Conservation (phyloP, 129 eudicot genomes). For the Flaveria brownii region DNA sequence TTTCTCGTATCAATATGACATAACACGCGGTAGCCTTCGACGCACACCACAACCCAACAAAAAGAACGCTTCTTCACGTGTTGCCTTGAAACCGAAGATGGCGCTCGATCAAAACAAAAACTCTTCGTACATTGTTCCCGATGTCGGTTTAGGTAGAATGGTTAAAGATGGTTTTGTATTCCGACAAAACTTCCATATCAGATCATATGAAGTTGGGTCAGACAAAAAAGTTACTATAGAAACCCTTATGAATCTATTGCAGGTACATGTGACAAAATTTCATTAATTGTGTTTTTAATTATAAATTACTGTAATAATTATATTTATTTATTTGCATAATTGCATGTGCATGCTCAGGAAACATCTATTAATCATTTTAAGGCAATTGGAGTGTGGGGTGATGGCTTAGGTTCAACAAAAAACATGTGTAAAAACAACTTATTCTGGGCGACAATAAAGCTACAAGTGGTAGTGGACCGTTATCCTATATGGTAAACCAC, state of each 20-base stretch:
- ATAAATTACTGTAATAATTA: too few species aligned
- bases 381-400: constrained; percentile 60
- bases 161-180: background rate
- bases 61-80: background rate
- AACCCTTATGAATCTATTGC: constrained; percentile 14
- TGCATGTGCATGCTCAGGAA: constrained; percentile 53
- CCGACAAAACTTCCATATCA: background rate
- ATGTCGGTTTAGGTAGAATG: background rate
- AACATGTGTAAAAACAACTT: constrained; percentile 78
- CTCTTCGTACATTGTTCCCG: background rate
- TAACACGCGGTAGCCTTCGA: background rate
- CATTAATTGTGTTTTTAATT: too few species aligned
- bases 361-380: constrained; percentile 74
- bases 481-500: constrained; percentile 76
- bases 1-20: background rate
- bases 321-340: background rate
- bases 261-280: background rate
- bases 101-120: background rate
- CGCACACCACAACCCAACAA: background rate
- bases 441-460: constrained; percentile 73
- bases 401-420: constrained; percentile 75
- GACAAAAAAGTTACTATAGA: background rate
- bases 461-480: constrained; percentile 69
- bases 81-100: background rate
- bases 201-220: constrained; percentile 23